Evolutionary conservation across 2,329 filamentous ascomycete genomes (phyloP), one percentile per base, ranked within the genome.

Genomic region (Penicillium sp.): DNA sequence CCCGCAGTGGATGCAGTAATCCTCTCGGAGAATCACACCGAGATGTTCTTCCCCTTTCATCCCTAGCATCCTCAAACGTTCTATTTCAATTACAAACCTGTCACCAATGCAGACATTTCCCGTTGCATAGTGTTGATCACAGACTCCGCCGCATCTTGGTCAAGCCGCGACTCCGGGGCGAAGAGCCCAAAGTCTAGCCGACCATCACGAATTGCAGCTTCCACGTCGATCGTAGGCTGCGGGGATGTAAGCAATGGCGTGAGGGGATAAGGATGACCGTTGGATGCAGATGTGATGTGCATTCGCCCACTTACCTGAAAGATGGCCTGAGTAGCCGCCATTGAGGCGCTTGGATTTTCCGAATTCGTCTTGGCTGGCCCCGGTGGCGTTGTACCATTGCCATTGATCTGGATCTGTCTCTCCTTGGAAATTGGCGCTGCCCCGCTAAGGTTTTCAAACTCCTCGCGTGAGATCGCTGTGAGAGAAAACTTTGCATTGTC

Each of bases 191-290:
- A 63, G 44, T 65, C 62, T 39, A 65, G 49, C 23, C 43, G 42
- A 26, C 47, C 60, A 7, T 63, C 49, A 35, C 62, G 62, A 35
- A 65, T 56, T 10, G 62, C 62, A 4, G 62, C 62, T 47, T 65
- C 62, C 27, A 65, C 60, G 32, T 65, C 62, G 18, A 65, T 58
- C 38, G 61, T 65, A 55, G 62, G 58, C 62, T 65, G 53, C 56
- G 52, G 32, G 51, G 47, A 42, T 30, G 42, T 56, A 57, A 61
- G 43, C 43, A 60, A 51, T 50, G 53, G 52, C 50, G 55, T 60
- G 57, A 61, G 49, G 30, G 32, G 13, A 11, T 11, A 8, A 11
- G 29, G 7, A 30, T 58, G n/a, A 18, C 55, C 30, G 39, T 16
- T 38, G 13, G 4, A 34, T 14, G 29, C 49, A 13, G 26, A 40